Evolutionary conservation across 2,329 filamentous ascomycete species (phyloP).

Genomic region (Pseudogymnoascus destructans): DNA sequence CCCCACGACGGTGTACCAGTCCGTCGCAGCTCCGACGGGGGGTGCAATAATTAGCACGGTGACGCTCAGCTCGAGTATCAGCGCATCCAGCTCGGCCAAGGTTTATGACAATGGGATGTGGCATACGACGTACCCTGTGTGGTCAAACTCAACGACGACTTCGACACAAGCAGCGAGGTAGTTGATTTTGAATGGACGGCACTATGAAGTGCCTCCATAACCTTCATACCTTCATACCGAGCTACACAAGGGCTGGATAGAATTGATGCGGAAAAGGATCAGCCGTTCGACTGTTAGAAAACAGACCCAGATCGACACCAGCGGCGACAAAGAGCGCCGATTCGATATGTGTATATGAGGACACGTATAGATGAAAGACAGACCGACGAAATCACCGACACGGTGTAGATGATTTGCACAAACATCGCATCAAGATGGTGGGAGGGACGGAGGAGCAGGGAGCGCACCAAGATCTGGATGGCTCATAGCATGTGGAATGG

Average conservation of each 20-base stretch:
- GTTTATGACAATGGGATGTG: conserved; percentile 23
- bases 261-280: background rate
- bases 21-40: background rate
- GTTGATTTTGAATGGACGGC: background rate
- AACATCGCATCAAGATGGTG: background rate
- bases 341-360: background rate
- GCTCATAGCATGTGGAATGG: conserved; percentile 14
- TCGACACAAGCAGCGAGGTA: background rate
- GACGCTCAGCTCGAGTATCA: conserved; percentile 1
- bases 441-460: conserved; percentile 7
- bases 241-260: background rate
- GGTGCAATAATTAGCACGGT: background rate
- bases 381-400: background rate
- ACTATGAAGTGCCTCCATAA: background rate
- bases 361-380: background rate
- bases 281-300: background rate
- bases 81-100: background rate
- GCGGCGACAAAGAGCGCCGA: background rate
- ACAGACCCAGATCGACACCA: background rate
- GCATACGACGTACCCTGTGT: conserved; percentile 20
- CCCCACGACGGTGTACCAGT: background rate
- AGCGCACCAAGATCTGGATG: conserved; percentile 25
- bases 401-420: background rate
- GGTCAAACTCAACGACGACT: conserved; percentile 9
- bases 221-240: background rate